These are phyloP conservation scores for Pseudocercospora fuligena DNA, from an alignment of 2,329 filamentous ascomycete genomes.

Conservation along the genomic window DNA sequence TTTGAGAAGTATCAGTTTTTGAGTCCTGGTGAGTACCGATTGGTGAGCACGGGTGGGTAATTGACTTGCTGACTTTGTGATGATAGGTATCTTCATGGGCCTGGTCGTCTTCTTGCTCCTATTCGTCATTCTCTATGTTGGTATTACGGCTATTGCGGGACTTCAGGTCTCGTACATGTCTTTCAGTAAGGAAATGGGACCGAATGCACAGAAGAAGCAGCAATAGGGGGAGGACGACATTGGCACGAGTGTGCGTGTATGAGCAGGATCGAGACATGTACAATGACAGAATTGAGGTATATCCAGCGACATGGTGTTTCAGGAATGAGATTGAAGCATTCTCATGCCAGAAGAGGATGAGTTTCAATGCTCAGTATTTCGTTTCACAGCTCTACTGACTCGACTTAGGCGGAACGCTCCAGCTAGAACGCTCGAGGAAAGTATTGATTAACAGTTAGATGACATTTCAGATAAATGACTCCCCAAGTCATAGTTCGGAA, in stretches of 20 bases:
- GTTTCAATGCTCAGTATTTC: no score
- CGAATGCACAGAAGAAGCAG: conserved; percentile 83
- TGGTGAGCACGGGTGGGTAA: background rate
- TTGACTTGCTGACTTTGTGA: background rate
- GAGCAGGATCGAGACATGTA: background rate
- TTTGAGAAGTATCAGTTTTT: conserved; percentile 97
- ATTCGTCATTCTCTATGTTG: conserved; percentile 77
- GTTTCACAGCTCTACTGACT: no score
- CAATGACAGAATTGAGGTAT: background rate
- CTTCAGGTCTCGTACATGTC: conserved; percentile 90
- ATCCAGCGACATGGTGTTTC: background rate
- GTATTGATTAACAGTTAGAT: no score
- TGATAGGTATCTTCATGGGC: conserved; percentile 83
- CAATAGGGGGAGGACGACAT: conserved; percentile 49
- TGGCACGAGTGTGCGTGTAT: background rate
- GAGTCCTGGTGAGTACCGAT: conserved; percentile 71
- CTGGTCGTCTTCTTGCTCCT: conserved; percentile 61
- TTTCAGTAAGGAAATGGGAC: conserved; percentile 95
- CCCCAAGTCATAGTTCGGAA: no score
- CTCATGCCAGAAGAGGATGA: no score
- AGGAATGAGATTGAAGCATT: no score
- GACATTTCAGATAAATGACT: no score
- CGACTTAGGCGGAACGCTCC: no score
- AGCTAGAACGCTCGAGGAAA: no score
- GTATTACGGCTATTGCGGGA: conserved; percentile 74